Evolutionary conservation across 306 rosid species (phyloP), one percentile per base, ranked within the genome.

Genomic region (Casuarina glauca): DNA sequence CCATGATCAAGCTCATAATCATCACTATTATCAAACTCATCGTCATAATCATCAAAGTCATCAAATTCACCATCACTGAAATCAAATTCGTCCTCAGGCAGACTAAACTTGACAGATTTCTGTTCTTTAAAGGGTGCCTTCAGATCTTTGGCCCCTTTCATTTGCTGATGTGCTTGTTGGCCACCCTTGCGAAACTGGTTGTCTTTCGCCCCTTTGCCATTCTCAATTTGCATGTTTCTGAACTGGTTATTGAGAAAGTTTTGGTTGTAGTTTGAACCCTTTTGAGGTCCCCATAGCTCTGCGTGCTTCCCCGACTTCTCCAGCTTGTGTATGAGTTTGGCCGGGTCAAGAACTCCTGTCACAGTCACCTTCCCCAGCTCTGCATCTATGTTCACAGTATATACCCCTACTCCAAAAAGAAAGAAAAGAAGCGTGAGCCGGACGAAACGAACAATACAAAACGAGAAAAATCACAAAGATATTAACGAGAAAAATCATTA

Each of bases 51-150:
- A 77, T 82, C 91, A 67, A 74, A 82, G 0, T 83, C 91, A 55
- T 88, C 97, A 44, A 80, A 80, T 2, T 70, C 93, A 69, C 73
- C 87, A 11, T 80, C 90, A 78, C 92, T 91, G 15, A 63, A 78
- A 69, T 84, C 87, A 70, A 87, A 86, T 8, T 90, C 94, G 1
- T 93, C 92, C 4, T 83, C 91, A 26, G 85, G 84, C 50, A 89
- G 49, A 76, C 78, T 82, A 80, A 94, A 94, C 78, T 80, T 90
- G 67, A 94, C 98, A 80, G 93, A 83, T 69, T 92, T 94, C 76
- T 94, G 89, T 26, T 81, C 85, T 76, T 88, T 92, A 53, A 70
- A 45, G 0, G 75, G 81, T 15, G 17, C 68, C 74, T 76, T 80
- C 2, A 76, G 73, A 83, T 80, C 88, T 20, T 85, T 85, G 3